Conservation (phyloP, 169 alveolate species). For the Plasmodium fragile region DNA sequence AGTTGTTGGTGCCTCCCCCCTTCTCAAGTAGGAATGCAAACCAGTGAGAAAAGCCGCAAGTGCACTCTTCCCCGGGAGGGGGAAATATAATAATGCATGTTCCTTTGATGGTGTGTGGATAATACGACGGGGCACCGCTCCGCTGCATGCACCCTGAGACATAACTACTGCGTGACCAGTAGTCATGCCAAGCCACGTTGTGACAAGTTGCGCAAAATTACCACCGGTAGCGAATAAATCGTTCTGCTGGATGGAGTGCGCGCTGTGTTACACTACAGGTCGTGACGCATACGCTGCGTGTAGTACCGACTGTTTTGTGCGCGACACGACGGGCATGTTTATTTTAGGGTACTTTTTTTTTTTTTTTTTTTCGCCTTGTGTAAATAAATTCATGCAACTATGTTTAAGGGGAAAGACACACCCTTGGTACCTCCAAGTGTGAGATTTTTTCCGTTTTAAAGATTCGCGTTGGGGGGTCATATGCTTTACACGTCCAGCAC, state of each 20-base stretch:
- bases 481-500: not conserved
- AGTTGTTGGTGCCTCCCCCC: not conserved
- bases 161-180: not conserved
- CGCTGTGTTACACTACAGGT: not conserved
- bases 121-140: not conserved
- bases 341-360: not conserved
- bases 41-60: not conserved
- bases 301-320: not conserved
- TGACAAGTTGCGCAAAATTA: not conserved
- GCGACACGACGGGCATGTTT: not conserved
- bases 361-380: slow-evolving; percentile 19
- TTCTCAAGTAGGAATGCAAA: not conserved
- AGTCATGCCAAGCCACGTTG: not conserved
- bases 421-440: slow-evolving; percentile 8
- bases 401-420: slow-evolving; percentile 1
- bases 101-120: not conserved
- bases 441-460: not conserved
- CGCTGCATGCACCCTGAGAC: not conserved
- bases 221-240: not conserved
- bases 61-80: not conserved
- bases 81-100: not conserved
- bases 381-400: slow-evolving; percentile 2
- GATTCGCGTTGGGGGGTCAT: not conserved
- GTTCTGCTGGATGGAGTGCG: not conserved
- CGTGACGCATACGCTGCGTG: not conserved